phyloP scores from a whole-genome alignment of 2,329 filamentous ascomycete species.

The Thielaviopsis euricoi region DNA sequence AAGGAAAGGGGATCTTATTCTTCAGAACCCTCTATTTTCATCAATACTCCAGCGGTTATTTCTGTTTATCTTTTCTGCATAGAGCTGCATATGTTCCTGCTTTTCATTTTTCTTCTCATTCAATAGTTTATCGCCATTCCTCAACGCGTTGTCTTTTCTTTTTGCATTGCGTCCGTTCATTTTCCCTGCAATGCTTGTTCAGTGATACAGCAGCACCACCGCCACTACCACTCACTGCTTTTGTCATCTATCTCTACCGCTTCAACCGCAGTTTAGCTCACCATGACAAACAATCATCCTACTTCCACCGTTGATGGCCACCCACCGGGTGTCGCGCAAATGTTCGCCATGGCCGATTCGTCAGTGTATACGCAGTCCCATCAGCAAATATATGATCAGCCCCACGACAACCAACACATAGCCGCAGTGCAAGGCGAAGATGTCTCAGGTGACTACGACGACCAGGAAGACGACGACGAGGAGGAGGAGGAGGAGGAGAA shows the following conservation, averaged over 20 bases:
- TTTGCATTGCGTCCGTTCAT: not conserved
- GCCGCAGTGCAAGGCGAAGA: slow-evolving; percentile 24
- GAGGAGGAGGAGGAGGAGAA: slow-evolving; percentile 26
- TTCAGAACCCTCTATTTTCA: not conserved
- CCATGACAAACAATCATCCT: slow-evolving; percentile 1
- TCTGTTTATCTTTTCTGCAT: not conserved
- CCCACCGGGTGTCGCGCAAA: slow-evolving; percentile 6
- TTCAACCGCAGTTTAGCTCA: not conserved
- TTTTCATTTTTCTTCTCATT: not conserved
- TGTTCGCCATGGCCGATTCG: slow-evolving; percentile 10
- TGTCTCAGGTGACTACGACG: slow-evolving; percentile 24
- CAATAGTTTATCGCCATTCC: too few species aligned
- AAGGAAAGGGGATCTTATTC: not conserved
- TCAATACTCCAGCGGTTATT: not conserved
- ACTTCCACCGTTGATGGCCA: not conserved
- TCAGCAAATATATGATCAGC: slow-evolving; percentile 1
- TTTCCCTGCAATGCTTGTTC: not conserved
- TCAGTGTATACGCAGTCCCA: slow-evolving; percentile 4
- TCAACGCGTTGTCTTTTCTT: not conserved
- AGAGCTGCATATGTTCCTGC: not conserved
- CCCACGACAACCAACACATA: slow-evolving; percentile 28
- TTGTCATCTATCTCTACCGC: not conserved
- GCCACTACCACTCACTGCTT: not conserved
- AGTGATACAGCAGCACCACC: not conserved
- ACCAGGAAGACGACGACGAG: slow-evolving; percentile 20